Evolutionary conservation across 2,329 filamentous ascomycete genomes (phyloP).

Genomic region (Aspergillus hiratsukae): DNA sequence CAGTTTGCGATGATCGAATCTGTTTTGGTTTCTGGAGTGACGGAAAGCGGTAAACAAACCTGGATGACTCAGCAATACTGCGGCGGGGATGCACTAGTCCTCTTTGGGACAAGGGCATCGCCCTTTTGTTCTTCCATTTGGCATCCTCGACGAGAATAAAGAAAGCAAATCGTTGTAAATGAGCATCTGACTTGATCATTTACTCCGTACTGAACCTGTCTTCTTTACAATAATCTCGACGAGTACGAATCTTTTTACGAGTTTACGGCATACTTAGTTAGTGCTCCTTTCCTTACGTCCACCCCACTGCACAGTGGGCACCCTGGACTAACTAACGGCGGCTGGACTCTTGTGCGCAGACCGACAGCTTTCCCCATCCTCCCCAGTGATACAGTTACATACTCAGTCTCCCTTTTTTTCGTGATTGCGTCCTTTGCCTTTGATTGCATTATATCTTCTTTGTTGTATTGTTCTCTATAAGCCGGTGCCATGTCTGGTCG

Average conservation of each 20-base stretch:
- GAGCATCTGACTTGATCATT: background rate
- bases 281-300: conserved; percentile 1
- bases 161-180: background rate
- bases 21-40: conserved; percentile 28
- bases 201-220: background rate
- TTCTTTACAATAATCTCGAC: background rate
- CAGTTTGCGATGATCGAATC: background rate
- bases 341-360: conserved; percentile 1
- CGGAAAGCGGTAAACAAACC: conserved; percentile 31
- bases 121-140: conserved; percentile 7
- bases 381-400: background rate
- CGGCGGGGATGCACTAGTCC: conserved; percentile 11
- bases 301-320: background rate
- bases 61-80: conserved; percentile 23
- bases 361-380: conserved; percentile 8
- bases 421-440: conserved; percentile 14
- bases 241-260: background rate
- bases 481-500: conserved; percentile 58
- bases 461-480: conserved; percentile 9
- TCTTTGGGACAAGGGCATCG: conserved; percentile 9
- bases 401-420: conserved; percentile 4
- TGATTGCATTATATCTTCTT: conserved; percentile 10
- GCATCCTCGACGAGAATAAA: background rate
- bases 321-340: conserved; percentile 3
- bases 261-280: background rate